Percentiles rank a stretch among this genome's conserved stretches.
Evolutionary conservation across 1,139 yeast genomes (phyloP).

Genomic region (Kodamaea alishanica): DNA sequence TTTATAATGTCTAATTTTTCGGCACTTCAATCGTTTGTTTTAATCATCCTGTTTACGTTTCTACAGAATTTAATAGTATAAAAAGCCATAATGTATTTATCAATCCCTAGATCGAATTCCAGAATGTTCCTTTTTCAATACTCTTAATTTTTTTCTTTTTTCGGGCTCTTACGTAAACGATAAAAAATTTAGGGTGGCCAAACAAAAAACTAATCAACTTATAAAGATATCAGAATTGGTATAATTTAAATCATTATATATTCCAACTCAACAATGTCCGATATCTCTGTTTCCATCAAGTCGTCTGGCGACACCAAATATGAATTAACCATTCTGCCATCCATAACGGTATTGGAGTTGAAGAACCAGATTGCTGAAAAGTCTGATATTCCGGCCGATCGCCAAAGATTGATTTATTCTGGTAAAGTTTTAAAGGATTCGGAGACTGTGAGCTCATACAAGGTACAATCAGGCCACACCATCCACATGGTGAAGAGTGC

Average conservation of each 20-base stretch:
- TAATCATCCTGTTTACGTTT: neutral
- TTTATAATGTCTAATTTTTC: neutral
- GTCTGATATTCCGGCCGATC: constrained; percentile 64
- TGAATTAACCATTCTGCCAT: constrained; percentile 53
- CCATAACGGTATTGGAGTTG: constrained; percentile 61
- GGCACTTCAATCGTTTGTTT: neutral
- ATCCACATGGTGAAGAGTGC: constrained; percentile 81
- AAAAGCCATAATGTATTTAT: neutral
- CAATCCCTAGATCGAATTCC: neutral
- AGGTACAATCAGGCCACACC: constrained; percentile 81
- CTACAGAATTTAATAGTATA: no score
- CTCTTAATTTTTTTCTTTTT: neutral
- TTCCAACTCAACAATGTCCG: constrained; percentile 13
- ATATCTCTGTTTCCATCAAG: constrained; percentile 34
- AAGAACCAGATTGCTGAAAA: constrained; percentile 60
- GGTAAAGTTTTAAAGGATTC: constrained; percentile 89
- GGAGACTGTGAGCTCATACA: constrained; percentile 71
- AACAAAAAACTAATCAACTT: neutral
- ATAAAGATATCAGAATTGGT: neutral
- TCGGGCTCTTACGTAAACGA: neutral
- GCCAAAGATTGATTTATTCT: constrained; percentile 86
- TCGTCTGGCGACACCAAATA: constrained; percentile 79
- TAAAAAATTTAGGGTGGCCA: neutral
- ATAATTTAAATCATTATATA: no score
- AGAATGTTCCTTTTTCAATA: neutral